Evolutionary conservation across 495 filamentous ascomycete genomes (phyloP), one percentile per base, ranked within the genome.

Genomic region (Daldinia loculata): DNA sequence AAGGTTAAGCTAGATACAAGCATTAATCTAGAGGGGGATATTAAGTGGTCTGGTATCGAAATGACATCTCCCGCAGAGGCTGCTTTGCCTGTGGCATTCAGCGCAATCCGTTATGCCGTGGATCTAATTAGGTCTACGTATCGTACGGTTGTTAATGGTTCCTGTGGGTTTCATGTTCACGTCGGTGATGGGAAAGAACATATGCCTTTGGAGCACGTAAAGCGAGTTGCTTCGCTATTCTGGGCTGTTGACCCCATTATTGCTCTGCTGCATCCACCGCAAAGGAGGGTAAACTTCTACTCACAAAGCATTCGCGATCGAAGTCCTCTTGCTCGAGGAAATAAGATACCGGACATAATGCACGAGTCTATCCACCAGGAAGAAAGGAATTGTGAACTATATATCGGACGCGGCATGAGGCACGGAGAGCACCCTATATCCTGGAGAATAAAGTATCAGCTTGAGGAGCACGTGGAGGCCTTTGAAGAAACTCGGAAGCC

Each of bases 91-190:
- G 45, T 15, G 14, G 41, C 56, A 2, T 71, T 74, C 48, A 9
- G 29, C 2, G 19, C 30, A 11, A 24, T 70, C 9, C n/a, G 24
- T 0, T 48, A 52, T 17, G 64, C 38, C 1, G 1, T 74, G 1
- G 6, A 61, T 12, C 6, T 78, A 3, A 55, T 79, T 4, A 75
- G n/a, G 4, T 56, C 50, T 0, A 70, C 52, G 0, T 77, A 65
- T 58, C 52, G 75, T 15, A 57, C 76, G 5, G 27, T 61, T 8
- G 56, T 67, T 29, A 80, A 81, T 65, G 7, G 32, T 0, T 63
- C 55, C 0, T 76, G 71, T 17, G 78, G 79, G 2, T 52, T 82
- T 2, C 81, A 83, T 55, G 77, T 81, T 32, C 80, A 81, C 61
- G 70, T 83, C 2, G 79, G 78, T 19, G 70, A 77, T 43, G 73